Base-by-base conservation (phyloP, 208 protist species). In the Tetramitus jugosus region DNA sequence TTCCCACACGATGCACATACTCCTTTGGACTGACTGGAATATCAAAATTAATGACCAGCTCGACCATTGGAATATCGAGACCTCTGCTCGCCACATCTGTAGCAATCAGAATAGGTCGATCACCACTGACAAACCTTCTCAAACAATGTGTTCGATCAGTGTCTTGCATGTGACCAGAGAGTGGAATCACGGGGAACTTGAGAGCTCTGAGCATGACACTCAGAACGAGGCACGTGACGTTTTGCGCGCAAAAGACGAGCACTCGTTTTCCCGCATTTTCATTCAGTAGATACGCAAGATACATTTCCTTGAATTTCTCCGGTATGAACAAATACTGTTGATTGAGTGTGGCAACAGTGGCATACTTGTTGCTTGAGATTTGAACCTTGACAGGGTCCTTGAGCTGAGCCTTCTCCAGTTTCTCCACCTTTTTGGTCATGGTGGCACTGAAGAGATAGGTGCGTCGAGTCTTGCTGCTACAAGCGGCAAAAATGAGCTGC, bases 401-500 rank as follows among this genome's bases (percentile, higher is more conserved):
- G 35, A 99, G 87, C 7, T 94, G 98, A 23, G 96, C 95, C 79
- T 96, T 95, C 81, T 99, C 93, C 52, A 99, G 89, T 67, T 98
- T 97, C 78, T 94, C 91, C 60, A 96, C 96, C 82, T 98, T 98
- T 20, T 88, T 94, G 78, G 96, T 99, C 80, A 99, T 97, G 7
- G 97, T 99, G 0, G 97, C 97, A 39, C 95, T 98, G 82, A 98
- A 99, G 6, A 99, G 90, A 78, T 93, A 91, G 0, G 96, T 98
- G 46, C 89, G 89, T 37, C 95, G 89, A 45, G 87, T 83, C 60
- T 46, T 71, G 20, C n/a, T 71, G 2, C 89, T 90, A 45, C 94
- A 78, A 67, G 90, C 82, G 85, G 96, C 90, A 42, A 98, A 84
- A 83, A 99, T 97, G 29, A 90, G 89, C 81, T 97, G 90, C 69